Base-by-base conservation (phyloP, 2,329 filamentous ascomycete species). In the Stemphylium beticola region DNA sequence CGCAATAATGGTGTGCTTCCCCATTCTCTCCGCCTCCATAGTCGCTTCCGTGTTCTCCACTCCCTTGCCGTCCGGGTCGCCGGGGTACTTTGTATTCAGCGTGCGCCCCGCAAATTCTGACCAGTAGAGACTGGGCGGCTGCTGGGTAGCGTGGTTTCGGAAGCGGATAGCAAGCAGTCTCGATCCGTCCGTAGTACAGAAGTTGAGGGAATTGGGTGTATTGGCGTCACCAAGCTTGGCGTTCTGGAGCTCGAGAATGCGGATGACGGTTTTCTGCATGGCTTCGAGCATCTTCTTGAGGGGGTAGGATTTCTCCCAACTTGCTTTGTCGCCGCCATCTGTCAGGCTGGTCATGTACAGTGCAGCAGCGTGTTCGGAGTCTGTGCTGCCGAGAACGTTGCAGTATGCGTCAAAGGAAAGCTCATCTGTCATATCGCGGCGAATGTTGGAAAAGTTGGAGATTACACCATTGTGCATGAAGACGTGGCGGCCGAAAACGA, bases 381-480 rank as follows among this genome's bases (percentile, higher is more conserved):
- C 82, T 0, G 82, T 84, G 14, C 76, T 77, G 0, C 82, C 82
- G 15, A 77, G 67, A 17, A 84, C 74, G 48, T 79, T 78, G 46
- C 73, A 76, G 60, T 81, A 83, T 1, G 78, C 76, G 44, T 82
- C 80, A 26, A 78, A 77, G 34, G 73, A 76, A 57, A 85, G 71
- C 5, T 79, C 67, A 17, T 76, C 69, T 11, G 74, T 77, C 55
- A 84, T 68, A 20, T 78, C 75, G 8, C 81, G 76, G 26, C 80
- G 77, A 43, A 84, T 80, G 7, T 67, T 57, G 2, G 71, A 60
- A 64, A 84, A 84, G 57, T 78, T 69, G 10, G 77, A 76, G 31
- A 83, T 75, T 14, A 77, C 77, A 2, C 82, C 82, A 61, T 84
- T 84, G 72, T 85, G 82, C 82, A 85, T 84, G 65, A 84, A 81